Evolutionary conservation across 495 filamentous ascomycete genomes (phyloP), one percentile per base, ranked within the genome.

Genomic region (Penicillium steckii): DNA sequence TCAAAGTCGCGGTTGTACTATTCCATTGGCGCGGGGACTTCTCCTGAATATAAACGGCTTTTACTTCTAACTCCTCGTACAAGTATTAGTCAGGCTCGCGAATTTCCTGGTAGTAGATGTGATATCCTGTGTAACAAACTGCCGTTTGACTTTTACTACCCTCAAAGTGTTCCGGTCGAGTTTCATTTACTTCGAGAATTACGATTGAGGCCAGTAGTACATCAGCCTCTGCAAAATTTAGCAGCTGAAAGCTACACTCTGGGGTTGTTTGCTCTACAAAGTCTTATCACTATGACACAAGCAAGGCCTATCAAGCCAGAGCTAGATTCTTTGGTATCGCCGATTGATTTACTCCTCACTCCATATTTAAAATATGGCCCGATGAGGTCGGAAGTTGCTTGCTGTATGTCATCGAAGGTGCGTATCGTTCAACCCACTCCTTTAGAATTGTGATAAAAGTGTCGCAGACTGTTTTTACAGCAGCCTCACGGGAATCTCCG

Each of bases 381-480:
- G 74, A 77, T 13, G 74, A 77, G 9, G 74, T 75, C 0, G 59
- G 61, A 17, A 75, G 61, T 48, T 69, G 56, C 35, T 69, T 57
- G 50, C 58, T 69, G 27, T 61, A 65, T 3, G 67, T 69, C 68
- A 77, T 73, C 2, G 61, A 66, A 25, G 74, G 71, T 13, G 72
- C 64, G 48, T 68, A 76, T 12, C 59, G 64, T 44, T 64, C 57
- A 40, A 88, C 81, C 85, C 85, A 88, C 66, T 86, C 78, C 26
- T 68, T 68, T 48, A 76, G 52, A 40, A 88, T 70, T 47, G 74
- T 66, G 38, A 69, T 48, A 48, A 81, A 74, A 13, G 80, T 71
- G 50, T 80, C 73, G 52, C 78, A 71, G 25, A 85, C 85, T 4
- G 75, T 73, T 25, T 65, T 55, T 38, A 73, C 73, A 8, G 85